Evolutionary conservation across 73 alveolate genomes (phyloP).

Genomic region (Breviolum minutum): DNA sequence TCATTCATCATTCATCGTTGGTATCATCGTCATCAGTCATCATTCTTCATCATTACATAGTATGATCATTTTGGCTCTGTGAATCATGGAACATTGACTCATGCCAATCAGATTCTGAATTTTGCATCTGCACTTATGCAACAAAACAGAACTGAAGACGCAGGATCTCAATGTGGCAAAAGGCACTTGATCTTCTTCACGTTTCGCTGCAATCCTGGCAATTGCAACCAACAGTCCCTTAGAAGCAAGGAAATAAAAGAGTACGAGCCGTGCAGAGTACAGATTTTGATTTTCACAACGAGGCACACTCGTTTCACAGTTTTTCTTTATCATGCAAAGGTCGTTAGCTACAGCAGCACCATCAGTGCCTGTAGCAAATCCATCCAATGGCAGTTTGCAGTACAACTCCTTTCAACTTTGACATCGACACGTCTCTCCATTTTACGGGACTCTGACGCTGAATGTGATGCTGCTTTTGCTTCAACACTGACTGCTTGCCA

Average conservation of each 20-base stretch:
- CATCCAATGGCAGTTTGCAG: background rate
- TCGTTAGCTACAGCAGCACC: slow-evolving; percentile 16
- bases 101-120: no score
- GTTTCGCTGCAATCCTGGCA: background rate
- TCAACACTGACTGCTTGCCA: background rate
- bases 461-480: background rate
- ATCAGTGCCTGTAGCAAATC: background rate
- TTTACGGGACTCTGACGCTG: no score
- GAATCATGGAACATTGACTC: no score
- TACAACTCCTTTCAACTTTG: background rate
- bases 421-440: no score
- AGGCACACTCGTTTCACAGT: background rate
- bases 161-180: slow-evolving; percentile 16
- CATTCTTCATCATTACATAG: no score
- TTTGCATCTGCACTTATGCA: no score
- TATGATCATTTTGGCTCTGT: no score
- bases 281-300: background rate
- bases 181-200: background rate
- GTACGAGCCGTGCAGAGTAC: background rate
- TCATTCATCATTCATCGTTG: no score
- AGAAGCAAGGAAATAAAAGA: background rate
- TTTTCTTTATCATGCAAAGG: background rate
- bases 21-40: no score
- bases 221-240: background rate
- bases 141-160: background rate